Evolutionary conservation across 2,329 filamentous ascomycete species (phyloP).

Genomic region (Aureobasidium musti): DNA sequence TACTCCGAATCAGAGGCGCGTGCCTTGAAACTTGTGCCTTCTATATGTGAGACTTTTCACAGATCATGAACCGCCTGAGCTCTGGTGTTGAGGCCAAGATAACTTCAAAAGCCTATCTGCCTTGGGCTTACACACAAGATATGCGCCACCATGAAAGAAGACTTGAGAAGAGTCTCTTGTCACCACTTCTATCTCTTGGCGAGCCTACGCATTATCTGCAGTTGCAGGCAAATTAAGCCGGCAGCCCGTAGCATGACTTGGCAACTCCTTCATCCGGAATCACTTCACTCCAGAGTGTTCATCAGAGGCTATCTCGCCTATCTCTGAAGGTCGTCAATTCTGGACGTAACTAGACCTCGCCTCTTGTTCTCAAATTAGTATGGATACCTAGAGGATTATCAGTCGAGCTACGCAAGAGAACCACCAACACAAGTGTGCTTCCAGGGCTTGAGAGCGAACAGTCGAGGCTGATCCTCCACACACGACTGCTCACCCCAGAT

Average conservation of each 20-base stretch:
- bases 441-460: background rate
- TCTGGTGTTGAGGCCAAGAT: background rate
- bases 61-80: no score
- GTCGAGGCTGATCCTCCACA: background rate
- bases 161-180: background rate
- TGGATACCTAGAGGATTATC: background rate
- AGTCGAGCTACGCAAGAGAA: background rate
- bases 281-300: background rate
- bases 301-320: background rate
- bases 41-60: background rate
- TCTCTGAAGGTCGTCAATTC: background rate
- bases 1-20: background rate
- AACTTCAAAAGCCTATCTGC: background rate
- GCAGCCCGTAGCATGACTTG: background rate
- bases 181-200: constrained; percentile 4
- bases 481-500: background rate
- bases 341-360: background rate
- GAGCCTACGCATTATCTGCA: background rate
- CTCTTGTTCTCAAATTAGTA: background rate
- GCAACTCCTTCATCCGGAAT: background rate
- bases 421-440: background rate
- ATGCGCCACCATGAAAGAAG: background rate
- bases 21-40: background rate
- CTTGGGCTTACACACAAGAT: background rate
- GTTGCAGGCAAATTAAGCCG: background rate